A percentile compares a stretch with the other conserved stretches of the same genome.
Evolutionary conservation across 2,329 filamentous ascomycete genomes (phyloP).

Genomic region (Aspergillus tanneri): DNA sequence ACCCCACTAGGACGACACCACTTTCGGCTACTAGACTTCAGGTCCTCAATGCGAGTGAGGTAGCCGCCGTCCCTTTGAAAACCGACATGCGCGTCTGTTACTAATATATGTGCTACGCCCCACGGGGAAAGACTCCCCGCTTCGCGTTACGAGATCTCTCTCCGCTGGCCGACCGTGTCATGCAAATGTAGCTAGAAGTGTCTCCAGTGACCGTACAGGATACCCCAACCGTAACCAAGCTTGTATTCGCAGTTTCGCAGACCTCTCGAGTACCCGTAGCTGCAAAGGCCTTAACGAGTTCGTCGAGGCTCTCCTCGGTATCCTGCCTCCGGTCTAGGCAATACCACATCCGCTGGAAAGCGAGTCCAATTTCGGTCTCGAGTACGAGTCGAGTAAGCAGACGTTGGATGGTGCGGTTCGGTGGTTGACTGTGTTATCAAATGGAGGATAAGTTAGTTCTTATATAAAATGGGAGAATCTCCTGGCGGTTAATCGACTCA

Average conservation of each 20-base stretch:
- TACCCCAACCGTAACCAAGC: constrained; percentile 2
- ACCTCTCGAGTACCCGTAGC: constrained; percentile 10
- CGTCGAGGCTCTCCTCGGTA: constrained; percentile 12
- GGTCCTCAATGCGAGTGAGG: neutral
- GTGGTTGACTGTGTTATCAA: no score
- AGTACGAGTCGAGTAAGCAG: constrained; percentile 15
- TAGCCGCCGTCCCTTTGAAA: neutral
- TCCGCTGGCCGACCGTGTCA: constrained; percentile 1
- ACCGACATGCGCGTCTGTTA: neutral
- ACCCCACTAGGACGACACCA: constrained; percentile 1
- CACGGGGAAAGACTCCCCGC: neutral
- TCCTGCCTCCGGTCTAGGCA: constrained; percentile 14
- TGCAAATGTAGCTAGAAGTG: neutral
- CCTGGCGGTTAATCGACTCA: no score
- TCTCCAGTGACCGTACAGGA: neutral
- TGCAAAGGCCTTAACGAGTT: constrained; percentile 12
- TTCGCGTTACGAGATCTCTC: constrained; percentile 1
- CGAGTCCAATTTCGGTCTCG: constrained; percentile 16
- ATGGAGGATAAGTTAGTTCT: no score
- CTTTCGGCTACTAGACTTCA: constrained; percentile 1
- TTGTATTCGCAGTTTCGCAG: constrained; percentile 5
- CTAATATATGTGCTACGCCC: neutral
- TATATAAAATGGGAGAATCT: no score
- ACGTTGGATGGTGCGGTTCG: constrained; percentile 16
- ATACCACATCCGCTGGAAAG: constrained; percentile 14